Evolutionary conservation across 225 moss, liverwort and hornwort species (phyloP), one percentile per base, ranked within the genome.

Genomic region (Lunularia cruciata): DNA sequence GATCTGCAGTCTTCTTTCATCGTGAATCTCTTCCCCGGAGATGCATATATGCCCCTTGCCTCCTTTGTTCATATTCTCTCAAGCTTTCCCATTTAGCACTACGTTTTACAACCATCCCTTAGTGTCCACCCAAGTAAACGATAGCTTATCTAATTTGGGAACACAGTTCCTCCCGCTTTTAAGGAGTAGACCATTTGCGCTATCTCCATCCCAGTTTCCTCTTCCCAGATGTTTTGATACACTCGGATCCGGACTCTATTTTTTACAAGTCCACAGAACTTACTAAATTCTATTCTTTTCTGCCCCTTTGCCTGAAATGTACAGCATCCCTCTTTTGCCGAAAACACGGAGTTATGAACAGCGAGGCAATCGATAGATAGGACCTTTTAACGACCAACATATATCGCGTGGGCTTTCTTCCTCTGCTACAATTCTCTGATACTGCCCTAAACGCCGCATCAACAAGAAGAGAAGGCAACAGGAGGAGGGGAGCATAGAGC

Each of bases 311-410:
- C 63, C 63, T 43, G 43, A 63, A 26, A 63, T 63, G 42, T 43
- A 63, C 43, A 63, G 63, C 45, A 63, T 63, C 63, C 63, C 63
- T 63, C 45, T 63, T 63, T 46, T 45, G 63, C 63, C 63, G 27
- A 9, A 45, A 63, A 18, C 40, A 63, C 43, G 43, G 43, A 45
- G 63, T 63, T 45, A 61, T 61, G 61, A 40, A n/a, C n/a, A 61
- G 61, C 39, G 61, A 61, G 61, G 61, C 61, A 40, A 61, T 40
- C 10, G 38, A 61, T 61, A 61, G 61, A 61, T 61, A 40, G 39
- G 39, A 39, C 9, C n/a, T 61, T n/a, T 16, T 25, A 61, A 61
- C 40, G 61, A 38, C 37, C 61, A 61, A 61, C 23, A 40, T 61
- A 23, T 25, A 25, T 61, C 23, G 61, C 25, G 12, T 40, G 22